These are phyloP conservation scores for Pseudopyricularia cyperi DNA, from an alignment of 2,329 filamentous ascomycete species.

Conservation along the genomic window DNA sequence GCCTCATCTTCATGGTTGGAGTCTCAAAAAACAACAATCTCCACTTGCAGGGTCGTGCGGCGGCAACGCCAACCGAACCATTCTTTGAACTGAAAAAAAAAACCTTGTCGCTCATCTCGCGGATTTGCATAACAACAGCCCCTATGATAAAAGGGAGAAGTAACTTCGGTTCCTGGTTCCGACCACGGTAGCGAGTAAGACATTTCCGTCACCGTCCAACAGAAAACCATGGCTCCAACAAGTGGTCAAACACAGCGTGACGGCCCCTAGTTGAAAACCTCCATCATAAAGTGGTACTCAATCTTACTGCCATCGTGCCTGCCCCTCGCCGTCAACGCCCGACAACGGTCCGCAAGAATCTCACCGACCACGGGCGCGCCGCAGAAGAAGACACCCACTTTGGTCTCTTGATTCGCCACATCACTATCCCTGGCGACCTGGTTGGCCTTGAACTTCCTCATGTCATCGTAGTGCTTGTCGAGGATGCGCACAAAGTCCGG, in stretches of 20 bases:
- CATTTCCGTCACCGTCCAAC: not conserved
- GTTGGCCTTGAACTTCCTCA: conserved; percentile 19
- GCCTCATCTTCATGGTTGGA: not conserved
- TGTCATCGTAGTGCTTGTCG: conserved; percentile 39
- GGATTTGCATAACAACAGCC: not conserved
- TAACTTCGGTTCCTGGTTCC: no score
- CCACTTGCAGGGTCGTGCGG: not conserved
- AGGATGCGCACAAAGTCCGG: conserved; percentile 56
- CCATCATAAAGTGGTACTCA: conserved; percentile 44
- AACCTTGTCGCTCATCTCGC: not conserved
- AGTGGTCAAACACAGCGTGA: not conserved
- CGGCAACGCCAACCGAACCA: not conserved
- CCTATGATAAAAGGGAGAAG: not conserved
- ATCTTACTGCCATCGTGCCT: conserved; percentile 37
- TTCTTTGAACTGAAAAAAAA: not conserved
- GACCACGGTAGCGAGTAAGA: not conserved
- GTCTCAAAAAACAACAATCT: not conserved
- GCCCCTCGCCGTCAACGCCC: conserved; percentile 33
- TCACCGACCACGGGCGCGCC: conserved; percentile 41
- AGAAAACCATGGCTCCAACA: not conserved
- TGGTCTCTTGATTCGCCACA: conserved; percentile 20
- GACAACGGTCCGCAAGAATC: conserved; percentile 40
- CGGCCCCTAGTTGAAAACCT: conserved; percentile 27
- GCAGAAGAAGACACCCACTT: conserved; percentile 44
- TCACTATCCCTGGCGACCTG: not conserved